These are phyloP conservation scores for Penicillium freii DNA, from an alignment of 2,329 filamentous ascomycete species.

Conservation along the genomic window DNA sequence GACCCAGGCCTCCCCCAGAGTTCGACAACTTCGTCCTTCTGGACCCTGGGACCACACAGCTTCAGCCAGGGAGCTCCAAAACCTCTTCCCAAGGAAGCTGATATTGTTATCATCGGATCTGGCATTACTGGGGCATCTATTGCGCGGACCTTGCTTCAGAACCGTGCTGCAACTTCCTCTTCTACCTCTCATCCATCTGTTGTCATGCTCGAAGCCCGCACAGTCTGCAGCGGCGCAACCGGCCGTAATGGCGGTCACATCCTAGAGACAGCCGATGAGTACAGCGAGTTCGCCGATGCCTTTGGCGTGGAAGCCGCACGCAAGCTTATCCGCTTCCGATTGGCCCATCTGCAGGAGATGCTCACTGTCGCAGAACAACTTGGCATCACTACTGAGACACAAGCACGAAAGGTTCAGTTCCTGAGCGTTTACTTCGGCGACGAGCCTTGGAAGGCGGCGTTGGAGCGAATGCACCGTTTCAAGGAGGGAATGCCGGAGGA, in stretches of 20 bases:
- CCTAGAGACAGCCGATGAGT: slow-evolving; percentile 28
- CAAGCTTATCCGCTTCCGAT: slow-evolving; percentile 23
- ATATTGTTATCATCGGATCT: slow-evolving; percentile 34
- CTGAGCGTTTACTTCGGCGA: slow-evolving; percentile 31
- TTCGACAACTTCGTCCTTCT: slow-evolving; percentile 36
- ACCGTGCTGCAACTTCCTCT: not conserved
- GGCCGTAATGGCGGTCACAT: slow-evolving; percentile 38
- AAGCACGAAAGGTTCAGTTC: slow-evolving; percentile 30
- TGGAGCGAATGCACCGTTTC: slow-evolving; percentile 23
- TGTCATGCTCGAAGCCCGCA: slow-evolving; percentile 33
- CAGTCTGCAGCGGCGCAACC: slow-evolving; percentile 34
- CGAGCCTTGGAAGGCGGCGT: slow-evolving; percentile 21
- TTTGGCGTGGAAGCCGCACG: slow-evolving; percentile 23
- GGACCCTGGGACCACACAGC: slow-evolving; percentile 27
- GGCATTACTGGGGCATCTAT: slow-evolving; percentile 31
- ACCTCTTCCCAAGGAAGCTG: slow-evolving; percentile 25
- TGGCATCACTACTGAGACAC: slow-evolving; percentile 20
- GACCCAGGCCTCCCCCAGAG: slow-evolving; percentile 28
- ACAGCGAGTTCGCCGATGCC: slow-evolving; percentile 14
- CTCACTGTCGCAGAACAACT: slow-evolving; percentile 21
- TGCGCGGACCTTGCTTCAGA: slow-evolving; percentile 24
- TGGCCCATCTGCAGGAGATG: slow-evolving; percentile 26
- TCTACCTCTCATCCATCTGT: slow-evolving; percentile 13
- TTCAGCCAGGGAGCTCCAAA: slow-evolving; percentile 21
- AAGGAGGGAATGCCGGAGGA: slow-evolving; percentile 30